Evolutionary conservation across 2,329 filamentous ascomycete species (phyloP), one percentile per base, ranked within the genome.

Genomic region (Venturia effusa): DNA sequence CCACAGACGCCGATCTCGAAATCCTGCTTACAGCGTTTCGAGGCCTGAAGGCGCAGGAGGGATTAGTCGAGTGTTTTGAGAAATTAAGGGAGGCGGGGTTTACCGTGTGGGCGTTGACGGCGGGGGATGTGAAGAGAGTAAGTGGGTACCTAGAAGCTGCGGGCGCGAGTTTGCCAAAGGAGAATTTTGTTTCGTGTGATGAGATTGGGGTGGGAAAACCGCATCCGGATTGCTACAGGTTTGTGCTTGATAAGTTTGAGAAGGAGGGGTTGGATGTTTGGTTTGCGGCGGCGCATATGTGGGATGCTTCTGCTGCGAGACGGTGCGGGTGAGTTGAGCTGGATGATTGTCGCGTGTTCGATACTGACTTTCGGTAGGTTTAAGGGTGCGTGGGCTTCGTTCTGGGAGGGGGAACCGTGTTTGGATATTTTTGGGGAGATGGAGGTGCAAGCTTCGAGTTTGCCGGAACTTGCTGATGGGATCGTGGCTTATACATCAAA

Each of bases 241-340:
- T 75, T 0, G 69, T 81, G 6, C 70, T 80, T 40, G 74, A 75
- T n/a, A 71, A 69, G 60, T 77, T 83, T 64, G 75, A 67, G 0
- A 67, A 68, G 0, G 67, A 68, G 0, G 71, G 73, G 0, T 72
- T 67, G 1, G 69, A 79, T 54, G 66, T 71, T 66, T 84, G 82
- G 82, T 84, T 84, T 69, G 83, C 81, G 0, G 83, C 83, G 0
- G 83, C 81, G 27, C 83, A 85, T 71, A 80, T 81, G 76, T 85
- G 83, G 83, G 83, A 85, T 73, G 81, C 82, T 1, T 76, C 77
- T 22, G 80, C 81, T 3, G 82, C 83, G 10, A 41, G 40, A 41
- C 40, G 40, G 6, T 41, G 40, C 15, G 40, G 40, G 40, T 41
- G 15, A 17, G 4, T 41, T 41, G 15, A 2, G 15, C 19, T 5